Evolutionary conservation across 495 filamentous ascomycete genomes (phyloP).

Genomic region (Letharia lupina): DNA sequence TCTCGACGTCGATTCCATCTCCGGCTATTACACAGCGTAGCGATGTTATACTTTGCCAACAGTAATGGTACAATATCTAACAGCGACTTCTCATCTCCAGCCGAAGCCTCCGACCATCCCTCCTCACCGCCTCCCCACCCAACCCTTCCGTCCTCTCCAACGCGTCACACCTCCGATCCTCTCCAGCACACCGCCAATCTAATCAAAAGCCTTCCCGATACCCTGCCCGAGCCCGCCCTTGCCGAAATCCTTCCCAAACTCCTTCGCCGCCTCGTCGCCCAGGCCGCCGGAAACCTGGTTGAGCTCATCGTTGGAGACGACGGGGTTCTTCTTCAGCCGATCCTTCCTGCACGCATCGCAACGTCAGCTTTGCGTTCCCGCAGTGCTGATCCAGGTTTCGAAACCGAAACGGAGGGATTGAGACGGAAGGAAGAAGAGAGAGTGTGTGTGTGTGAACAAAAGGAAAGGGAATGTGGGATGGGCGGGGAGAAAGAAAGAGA

Average conservation of each 20-base stretch:
- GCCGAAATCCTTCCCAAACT: slow-evolving; percentile 13
- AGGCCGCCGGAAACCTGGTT: slow-evolving; percentile 15
- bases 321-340: slow-evolving; percentile 23
- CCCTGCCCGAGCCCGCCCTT: slow-evolving; percentile 9
- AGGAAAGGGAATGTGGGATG: too few relatives aligned
- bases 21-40: too few relatives aligned
- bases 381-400: too few relatives aligned
- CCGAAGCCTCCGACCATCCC: not conserved
- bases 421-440: not conserved
- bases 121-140: not conserved
- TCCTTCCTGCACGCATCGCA: slow-evolving; percentile 12
- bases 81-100: not conserved
- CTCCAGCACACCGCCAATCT: not conserved
- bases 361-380: too few relatives aligned
- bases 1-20: too few relatives aligned
- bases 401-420: too few relatives aligned
- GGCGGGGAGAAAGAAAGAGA: not conserved
- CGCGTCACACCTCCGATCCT: not conserved
- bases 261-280: slow-evolving; percentile 13
- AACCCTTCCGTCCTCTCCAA: not conserved
- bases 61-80: not conserved
- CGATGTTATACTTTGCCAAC: not conserved
- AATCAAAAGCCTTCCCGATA: slow-evolving; percentile 18
- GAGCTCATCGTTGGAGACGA: slow-evolving; percentile 17
- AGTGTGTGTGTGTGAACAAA: too few relatives aligned